Evolutionary conservation across 306 rosid genomes (phyloP).

Genomic region (Pyrus pyrifolia): DNA sequence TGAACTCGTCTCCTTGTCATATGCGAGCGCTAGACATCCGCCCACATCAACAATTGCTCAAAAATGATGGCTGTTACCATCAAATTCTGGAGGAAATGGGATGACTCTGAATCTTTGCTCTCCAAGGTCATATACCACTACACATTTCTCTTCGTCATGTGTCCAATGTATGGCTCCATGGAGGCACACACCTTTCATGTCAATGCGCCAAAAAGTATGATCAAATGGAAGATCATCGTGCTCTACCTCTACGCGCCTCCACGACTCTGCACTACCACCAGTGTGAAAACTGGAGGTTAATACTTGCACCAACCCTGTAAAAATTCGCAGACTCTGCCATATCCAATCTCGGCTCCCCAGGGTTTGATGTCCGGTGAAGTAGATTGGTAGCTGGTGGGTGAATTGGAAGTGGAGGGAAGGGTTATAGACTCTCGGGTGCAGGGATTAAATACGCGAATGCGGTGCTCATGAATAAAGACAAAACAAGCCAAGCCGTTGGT

Average conservation of each 20-base stretch:
- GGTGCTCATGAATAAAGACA: background rate
- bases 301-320: background rate
- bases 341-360: background rate
- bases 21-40: background rate
- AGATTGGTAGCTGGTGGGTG: background rate
- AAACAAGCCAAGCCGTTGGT: background rate
- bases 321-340: background rate
- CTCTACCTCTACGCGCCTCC: background rate
- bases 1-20: background rate
- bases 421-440: background rate
- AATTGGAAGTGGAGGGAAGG: background rate
- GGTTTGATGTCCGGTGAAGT: background rate
- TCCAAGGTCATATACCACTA: background rate
- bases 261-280: background rate
- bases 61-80: too few species aligned
- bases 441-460: background rate
- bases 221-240: background rate
- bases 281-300: background rate
- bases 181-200: background rate
- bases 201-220: background rate
- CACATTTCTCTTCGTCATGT: background rate
- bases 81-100: background rate
- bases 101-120: background rate
- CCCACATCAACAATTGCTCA: background rate
- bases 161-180: constrained; percentile 1